These are phyloP conservation scores for Chimonanthus praecox DNA, from an alignment of 164 flowering plant species.

Conservation along the genomic window DNA sequence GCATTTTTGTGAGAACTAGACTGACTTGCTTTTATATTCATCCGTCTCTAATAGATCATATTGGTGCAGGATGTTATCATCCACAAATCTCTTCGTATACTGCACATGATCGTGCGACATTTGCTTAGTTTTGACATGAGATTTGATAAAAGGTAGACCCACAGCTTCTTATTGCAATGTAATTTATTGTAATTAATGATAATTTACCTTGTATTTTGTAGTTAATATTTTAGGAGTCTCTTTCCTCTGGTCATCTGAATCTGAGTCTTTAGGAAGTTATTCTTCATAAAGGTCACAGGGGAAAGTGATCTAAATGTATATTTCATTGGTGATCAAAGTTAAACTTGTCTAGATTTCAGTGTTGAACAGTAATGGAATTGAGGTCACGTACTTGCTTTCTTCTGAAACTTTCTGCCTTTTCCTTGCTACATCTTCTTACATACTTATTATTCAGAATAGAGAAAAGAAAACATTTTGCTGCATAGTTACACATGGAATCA, in stretches of 20 bases:
- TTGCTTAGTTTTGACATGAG: conserved; percentile 25
- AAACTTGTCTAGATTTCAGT: no score
- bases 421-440: no score
- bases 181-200: background rate
- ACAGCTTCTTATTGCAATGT: background rate
- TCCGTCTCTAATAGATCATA: background rate
- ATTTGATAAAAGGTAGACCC: conserved; percentile 40
- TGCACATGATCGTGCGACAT: conserved; percentile 43
- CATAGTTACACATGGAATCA: background rate
- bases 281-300: background rate
- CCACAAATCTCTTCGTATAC: conserved; percentile 47
- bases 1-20: background rate
- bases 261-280: background rate
- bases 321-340: no score
- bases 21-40: background rate
- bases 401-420: no score
- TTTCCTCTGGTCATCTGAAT: no score
- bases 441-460: no score
- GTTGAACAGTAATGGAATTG: no score
- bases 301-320: background rate
- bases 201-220: background rate
- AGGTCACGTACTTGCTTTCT: no score
- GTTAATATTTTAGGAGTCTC: no score
- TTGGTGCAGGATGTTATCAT: conserved; percentile 50
- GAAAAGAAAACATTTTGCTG: no score